Conservation (phyloP, 768 basidiomycete genomes). For the Artomyces pyxidatus region DNA sequence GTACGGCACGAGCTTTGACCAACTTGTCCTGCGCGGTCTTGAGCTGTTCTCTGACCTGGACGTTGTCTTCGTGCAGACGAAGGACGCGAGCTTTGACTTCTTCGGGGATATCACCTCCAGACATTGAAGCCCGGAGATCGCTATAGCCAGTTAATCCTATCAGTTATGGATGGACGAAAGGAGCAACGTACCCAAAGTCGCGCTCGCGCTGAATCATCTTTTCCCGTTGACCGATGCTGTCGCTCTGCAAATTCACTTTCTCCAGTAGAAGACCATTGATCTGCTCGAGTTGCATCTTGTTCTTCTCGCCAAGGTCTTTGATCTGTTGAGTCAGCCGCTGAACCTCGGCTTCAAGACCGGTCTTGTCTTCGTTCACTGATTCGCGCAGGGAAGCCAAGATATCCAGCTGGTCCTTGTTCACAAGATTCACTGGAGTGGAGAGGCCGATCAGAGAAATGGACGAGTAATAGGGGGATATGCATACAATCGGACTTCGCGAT, state of each 20-base stretch:
- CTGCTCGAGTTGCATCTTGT: constrained; percentile 85
- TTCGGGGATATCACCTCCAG: constrained; percentile 74
- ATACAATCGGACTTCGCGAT: constrained; percentile 81
- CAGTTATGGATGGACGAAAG: background rate
- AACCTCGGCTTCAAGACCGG: constrained; percentile 60
- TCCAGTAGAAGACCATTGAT: constrained; percentile 80
- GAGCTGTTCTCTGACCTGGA: constrained; percentile 58
- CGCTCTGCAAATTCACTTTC: constrained; percentile 84
- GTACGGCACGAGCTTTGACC: constrained; percentile 66
- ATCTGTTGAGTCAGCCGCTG: constrained; percentile 57
- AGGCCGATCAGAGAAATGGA: background rate
- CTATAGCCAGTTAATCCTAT: constrained; percentile 27
- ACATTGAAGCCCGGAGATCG: constrained; percentile 67
- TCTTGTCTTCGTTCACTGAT: constrained; percentile 84
- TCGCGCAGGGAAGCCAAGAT: constrained; percentile 81
- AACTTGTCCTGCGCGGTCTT: constrained; percentile 73
- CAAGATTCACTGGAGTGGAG: constrained; percentile 59
- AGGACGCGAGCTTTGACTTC: constrained; percentile 73
- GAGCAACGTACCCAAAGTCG: constrained; percentile 59
- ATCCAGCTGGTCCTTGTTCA: constrained; percentile 90
- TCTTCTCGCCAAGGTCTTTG: constrained; percentile 71
- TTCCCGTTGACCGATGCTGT: constrained; percentile 86
- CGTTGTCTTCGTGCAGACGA: constrained; percentile 70
- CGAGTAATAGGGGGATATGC: background rate
- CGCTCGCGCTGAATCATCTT: constrained; percentile 80